These are phyloP conservation scores for Candida anglica DNA, from an alignment of 805 yeast genomes.

Conservation along the genomic window DNA sequence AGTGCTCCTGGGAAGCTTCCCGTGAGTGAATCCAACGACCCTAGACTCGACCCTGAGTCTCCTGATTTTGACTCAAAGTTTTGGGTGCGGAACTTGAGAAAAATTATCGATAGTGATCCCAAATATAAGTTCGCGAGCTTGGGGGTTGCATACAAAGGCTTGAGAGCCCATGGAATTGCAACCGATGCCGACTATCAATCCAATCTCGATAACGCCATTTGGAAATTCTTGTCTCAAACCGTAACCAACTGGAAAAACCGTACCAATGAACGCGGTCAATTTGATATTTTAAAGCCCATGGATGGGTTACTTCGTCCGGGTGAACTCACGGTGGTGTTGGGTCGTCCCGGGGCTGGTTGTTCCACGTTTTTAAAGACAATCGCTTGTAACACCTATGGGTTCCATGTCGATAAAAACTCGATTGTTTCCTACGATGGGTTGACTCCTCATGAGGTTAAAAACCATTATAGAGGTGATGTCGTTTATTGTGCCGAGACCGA, in stretches of 20 bases:
- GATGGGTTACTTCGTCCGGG: slow-evolving; percentile 62
- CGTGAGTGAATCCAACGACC: background rate
- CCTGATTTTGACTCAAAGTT: slow-evolving; percentile 49
- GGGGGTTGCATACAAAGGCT: slow-evolving; percentile 51
- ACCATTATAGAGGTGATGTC: slow-evolving; percentile 65
- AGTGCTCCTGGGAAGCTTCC: background rate
- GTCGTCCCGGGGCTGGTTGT: slow-evolving; percentile 83
- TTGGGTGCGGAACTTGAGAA: slow-evolving; percentile 60
- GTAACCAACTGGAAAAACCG: background rate
- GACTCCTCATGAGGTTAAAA: slow-evolving; percentile 43
- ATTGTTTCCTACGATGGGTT: slow-evolving; percentile 52
- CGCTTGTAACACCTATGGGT: slow-evolving; percentile 63
- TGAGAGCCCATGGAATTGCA: slow-evolving; percentile 56
- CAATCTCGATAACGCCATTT: slow-evolving; percentile 39
- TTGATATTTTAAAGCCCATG: slow-evolving; percentile 60
- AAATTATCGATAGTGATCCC: slow-evolving; percentile 44
- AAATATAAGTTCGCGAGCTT: slow-evolving; percentile 53
- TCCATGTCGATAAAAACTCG: slow-evolving; percentile 44
- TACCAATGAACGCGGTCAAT: slow-evolving; percentile 11
- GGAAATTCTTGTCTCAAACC: slow-evolving; percentile 6
- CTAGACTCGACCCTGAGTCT: slow-evolving; percentile 41
- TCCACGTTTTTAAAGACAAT: slow-evolving; percentile 62
- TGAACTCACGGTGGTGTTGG: slow-evolving; percentile 65
- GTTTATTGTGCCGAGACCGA: slow-evolving; percentile 69
- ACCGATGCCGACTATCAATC: slow-evolving; percentile 60